Evolutionary conservation across 2,329 filamentous ascomycete species (phyloP), one percentile per base, ranked within the genome.

Genomic region (Pyrenophora graminea): DNA sequence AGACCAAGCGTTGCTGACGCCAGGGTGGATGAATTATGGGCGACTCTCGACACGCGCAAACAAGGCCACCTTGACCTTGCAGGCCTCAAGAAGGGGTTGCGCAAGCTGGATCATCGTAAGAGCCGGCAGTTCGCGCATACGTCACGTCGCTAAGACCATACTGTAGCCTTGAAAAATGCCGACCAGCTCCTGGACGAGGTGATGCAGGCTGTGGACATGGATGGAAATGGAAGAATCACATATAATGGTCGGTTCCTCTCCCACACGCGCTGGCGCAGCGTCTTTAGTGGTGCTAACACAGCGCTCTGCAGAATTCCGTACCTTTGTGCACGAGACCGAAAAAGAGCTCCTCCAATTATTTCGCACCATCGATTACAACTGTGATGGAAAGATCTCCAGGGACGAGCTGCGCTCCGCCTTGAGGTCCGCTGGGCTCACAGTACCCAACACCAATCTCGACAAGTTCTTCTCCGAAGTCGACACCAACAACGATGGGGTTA

Each of bases 381-480:
- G 86, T 58, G 89, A 96, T 73, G 93, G 93, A 34, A 88, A 88
- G 70, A 81, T 99, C 54, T 91, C 96, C 67, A 91, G 90, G 74
- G 79, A 80, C n/a, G 93, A 97, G 78, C 81, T 99, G 40, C 85
- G 85, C 58, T 75, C 80, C 31, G 94, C 93, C 8, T 95, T 97
- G 69, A 80, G 86, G 53, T 82, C 81, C 45, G 88, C 90, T 33
- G 92, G 92, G 30, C 80, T 99, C 43, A 82, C 85, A 7, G 87
- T 97, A 10, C 88, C 91, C 18, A 85, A 80, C 61, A 83, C 86
- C 47, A 89, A 91, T 67, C 78, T 99, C 39, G 84, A 90, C 58
- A 83, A 86, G 56, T 97, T 99, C 77, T 97, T 99, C 70, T 78
- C 83, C 58, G 88, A 96, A 70, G 88, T 99, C 64, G 94, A 99